Conservation (phyloP, 805 yeast genomes). For the Komagataella pastoris region DNA sequence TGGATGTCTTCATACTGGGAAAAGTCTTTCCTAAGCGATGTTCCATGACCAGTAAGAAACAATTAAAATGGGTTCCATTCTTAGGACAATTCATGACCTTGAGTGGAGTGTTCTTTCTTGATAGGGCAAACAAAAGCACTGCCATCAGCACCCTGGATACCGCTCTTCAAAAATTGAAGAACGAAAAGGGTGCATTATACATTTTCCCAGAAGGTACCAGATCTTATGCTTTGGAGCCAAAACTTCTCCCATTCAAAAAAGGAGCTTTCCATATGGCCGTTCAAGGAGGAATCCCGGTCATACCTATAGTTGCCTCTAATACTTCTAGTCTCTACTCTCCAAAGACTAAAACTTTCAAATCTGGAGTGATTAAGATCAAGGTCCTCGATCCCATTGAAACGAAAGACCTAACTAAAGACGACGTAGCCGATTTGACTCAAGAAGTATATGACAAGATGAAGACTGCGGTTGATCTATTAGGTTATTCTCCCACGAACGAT, state of each 20-base stretch:
- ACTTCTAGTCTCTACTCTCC: conserved; percentile 62
- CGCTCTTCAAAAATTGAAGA: conserved; percentile 52
- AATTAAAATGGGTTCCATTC: conserved; percentile 73
- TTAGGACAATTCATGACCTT: conserved; percentile 95
- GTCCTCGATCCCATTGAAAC: conserved; percentile 79
- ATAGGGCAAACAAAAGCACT: conserved; percentile 63
- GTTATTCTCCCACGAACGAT: conserved; percentile 19
- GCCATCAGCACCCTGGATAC: conserved; percentile 62
- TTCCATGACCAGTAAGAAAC: conserved; percentile 85
- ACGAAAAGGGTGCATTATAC: conserved; percentile 60
- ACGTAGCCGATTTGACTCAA: conserved; percentile 47
- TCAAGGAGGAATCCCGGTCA: conserved; percentile 79
- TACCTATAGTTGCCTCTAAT: conserved; percentile 82
- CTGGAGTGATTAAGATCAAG: conserved; percentile 65
- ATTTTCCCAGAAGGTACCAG: conserved; percentile 98
- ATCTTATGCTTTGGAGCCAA: conserved; percentile 57
- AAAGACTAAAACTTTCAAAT: conserved; percentile 47
- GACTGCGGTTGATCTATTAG: conserved; percentile 22
- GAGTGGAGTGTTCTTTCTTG: conserved; percentile 84
- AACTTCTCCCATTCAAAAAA: conserved; percentile 79
- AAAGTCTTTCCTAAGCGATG: conserved; percentile 76
- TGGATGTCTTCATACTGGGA: conserved; percentile 77
- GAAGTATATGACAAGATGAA: conserved; percentile 49
- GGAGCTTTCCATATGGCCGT: conserved; percentile 98
- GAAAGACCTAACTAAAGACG: conserved; percentile 52